Evolutionary conservation across 768 basidiomycete genomes (phyloP).

Genomic region (Naematelia aurantialba): DNA sequence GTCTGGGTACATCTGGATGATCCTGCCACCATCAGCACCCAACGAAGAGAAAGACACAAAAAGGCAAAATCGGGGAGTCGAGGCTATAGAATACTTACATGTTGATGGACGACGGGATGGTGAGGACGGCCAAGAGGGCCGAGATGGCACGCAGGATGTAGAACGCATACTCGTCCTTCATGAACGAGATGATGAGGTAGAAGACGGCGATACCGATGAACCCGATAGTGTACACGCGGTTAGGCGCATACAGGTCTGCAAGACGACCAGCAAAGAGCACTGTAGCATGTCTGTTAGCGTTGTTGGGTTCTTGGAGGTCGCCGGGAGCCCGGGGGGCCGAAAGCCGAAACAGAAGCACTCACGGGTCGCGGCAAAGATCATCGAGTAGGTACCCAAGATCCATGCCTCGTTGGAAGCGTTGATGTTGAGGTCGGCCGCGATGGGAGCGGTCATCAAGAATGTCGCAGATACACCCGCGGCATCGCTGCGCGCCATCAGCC

Average conservation of each 20-base stretch:
- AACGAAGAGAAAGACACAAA: not conserved
- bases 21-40: constrained; percentile 1
- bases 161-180: constrained; percentile 42
- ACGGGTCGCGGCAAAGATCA: constrained; percentile 29
- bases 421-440: constrained; percentile 35
- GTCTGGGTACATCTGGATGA: constrained; percentile 41
- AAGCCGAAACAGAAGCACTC: not conserved
- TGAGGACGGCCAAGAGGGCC: constrained; percentile 39
- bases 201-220: constrained; percentile 44
- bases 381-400: constrained; percentile 42
- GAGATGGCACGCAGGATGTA: constrained; percentile 46
- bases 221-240: constrained; percentile 42
- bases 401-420: constrained; percentile 32
- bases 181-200: constrained; percentile 46
- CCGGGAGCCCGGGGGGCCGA: constrained; percentile 2
- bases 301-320: too few relatives aligned
- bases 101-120: constrained; percentile 44
- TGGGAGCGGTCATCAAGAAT: constrained; percentile 45
- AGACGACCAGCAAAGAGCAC: constrained; percentile 42
- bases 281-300: constrained; percentile 6
- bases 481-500: too few relatives aligned
- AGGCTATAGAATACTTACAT: constrained; percentile 19
- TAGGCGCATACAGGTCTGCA: constrained; percentile 41
- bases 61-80: too few relatives aligned
- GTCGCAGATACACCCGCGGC: constrained; percentile 41